Percentiles rank a stretch among this genome's conserved stretches.
These are phyloP conservation scores for Porcisia hertigi DNA, from an alignment of 208 protist species.

Conservation along the genomic window DNA sequence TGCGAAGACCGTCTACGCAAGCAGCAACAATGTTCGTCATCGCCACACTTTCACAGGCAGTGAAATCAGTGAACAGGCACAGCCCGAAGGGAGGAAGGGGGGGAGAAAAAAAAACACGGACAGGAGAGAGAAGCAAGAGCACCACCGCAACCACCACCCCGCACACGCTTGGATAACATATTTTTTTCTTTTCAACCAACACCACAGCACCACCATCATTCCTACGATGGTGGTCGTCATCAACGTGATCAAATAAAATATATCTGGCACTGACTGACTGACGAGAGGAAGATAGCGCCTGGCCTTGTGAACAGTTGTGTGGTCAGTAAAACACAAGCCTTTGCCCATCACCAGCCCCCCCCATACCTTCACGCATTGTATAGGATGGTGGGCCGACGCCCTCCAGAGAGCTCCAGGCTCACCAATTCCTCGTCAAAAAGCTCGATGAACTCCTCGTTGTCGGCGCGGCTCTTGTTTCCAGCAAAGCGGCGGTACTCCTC, in stretches of 20 bases:
- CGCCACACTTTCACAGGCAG: not conserved
- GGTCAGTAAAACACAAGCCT: not conserved
- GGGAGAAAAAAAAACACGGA: no score
- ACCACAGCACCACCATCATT: not conserved
- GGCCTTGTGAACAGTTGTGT: not conserved
- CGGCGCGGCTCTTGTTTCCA: conserved; percentile 89
- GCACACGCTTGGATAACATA: not conserved
- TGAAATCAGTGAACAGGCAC: not conserved
- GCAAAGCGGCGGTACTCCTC: conserved; percentile 98
- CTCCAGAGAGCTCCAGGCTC: conserved; percentile 62
- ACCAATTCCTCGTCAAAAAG: conserved; percentile 99
- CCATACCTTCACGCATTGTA: conserved; percentile 33
- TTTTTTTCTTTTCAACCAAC: no score
- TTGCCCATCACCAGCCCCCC: not conserved
- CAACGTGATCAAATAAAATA: not conserved
- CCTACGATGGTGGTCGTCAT: not conserved
- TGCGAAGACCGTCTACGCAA: not conserved
- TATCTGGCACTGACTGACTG: not conserved
- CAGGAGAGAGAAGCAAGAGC: not conserved
- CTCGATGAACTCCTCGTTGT: conserved; percentile 99
- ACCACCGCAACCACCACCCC: not conserved
- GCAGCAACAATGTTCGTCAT: not conserved
- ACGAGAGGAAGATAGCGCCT: not conserved
- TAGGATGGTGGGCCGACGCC: conserved; percentile 69
- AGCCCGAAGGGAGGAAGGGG: not conserved